phyloP scores from a whole-genome alignment of 1,139 yeast species.

The Suhomyces guaymorum region DNA sequence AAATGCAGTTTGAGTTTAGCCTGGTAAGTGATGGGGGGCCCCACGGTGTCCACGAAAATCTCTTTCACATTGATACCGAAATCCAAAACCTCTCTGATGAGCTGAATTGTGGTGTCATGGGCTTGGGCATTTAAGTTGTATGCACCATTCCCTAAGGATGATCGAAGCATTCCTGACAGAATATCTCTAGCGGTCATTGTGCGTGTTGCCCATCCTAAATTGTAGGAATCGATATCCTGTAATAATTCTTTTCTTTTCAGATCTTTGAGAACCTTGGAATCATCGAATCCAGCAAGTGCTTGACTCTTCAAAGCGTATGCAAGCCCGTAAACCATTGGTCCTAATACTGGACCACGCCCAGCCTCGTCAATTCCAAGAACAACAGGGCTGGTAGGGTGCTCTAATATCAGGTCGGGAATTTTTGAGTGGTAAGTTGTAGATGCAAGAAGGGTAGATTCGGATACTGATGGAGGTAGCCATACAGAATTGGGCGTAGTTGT shows the following conservation, averaged over 20 bases:
- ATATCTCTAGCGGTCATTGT: conserved; percentile 87
- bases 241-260: conserved; percentile 64
- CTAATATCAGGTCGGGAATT: conserved; percentile 26
- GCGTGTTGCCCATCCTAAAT: conserved; percentile 87
- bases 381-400: conserved; percentile 25
- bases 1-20: conserved; percentile 67
- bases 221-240: conserved; percentile 54
- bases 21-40: conserved; percentile 87
- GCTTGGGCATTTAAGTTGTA: conserved; percentile 94
- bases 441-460: conserved; percentile 13
- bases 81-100: conserved; percentile 62
- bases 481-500: too few relatives aligned
- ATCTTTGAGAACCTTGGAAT: conserved; percentile 84
- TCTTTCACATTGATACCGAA: conserved; percentile 65
- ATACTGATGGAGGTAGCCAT: too few relatives aligned
- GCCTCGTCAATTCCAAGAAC: conserved; percentile 96
- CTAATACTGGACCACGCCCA: conserved; percentile 95
- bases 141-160: conserved; percentile 49
- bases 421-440: conserved; percentile 40
- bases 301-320: conserved; percentile 69
- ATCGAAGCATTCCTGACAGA: conserved; percentile 80
- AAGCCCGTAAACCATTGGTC: conserved; percentile 96
- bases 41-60: conserved; percentile 92
- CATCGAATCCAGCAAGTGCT: conserved; percentile 77
- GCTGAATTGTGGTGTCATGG: conserved; percentile 84